Base-by-base conservation (phyloP, 768 basidiomycete species). In the Ephemerocybe angulata region DNA sequence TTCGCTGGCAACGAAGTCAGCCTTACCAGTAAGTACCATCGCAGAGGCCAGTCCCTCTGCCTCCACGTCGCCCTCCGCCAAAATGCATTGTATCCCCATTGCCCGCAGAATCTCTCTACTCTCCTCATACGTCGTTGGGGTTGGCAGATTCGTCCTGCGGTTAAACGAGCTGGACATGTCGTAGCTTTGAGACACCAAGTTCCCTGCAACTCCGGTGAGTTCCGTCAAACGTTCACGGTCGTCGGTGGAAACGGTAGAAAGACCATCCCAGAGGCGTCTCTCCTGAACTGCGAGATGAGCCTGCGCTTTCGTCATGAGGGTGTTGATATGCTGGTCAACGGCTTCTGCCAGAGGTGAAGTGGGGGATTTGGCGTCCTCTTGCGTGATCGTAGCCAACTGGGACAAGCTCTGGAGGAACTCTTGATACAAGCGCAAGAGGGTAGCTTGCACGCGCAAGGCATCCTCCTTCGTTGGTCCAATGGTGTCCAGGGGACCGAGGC, bases 1-100 rank as follows among this genome's bases (percentile, higher is more conserved):
- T 71, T 97, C 94, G 59, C 89, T 95, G 3, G 83, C 90, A 19
- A 96, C 94, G 63, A 82, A 93, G 70, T 97, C 93, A 0, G 90
- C 93, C 42, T 77, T 64, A 2, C 94, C 93, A 27, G 80, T 72
- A 15, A 84, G 62, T 11, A 90, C 92, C 35, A 96, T 75, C 7
- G 87, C 79, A 4, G 89, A 82, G 0, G 93, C 93, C 30, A 96
- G 70, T 0, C 89, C 92, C 68, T 97, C 94, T 1, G 88, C 94
- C 66, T 97, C 94, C 54, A 80, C 85, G 0, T 86, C 80, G 0
- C 85, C 86, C 0, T 74, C 72, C 8, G 86, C 72, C 17, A 89
- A 82, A 28, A 95, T 66, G 61, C 85, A 88, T 0, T 87, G 86
- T 2, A 94, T 77, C n/a, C 93, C 93, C 87, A 95, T 88, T 0